These are phyloP conservation scores for Ustulina deusta DNA, from an alignment of 2,329 filamentous ascomycete genomes.

Conservation along the genomic window DNA sequence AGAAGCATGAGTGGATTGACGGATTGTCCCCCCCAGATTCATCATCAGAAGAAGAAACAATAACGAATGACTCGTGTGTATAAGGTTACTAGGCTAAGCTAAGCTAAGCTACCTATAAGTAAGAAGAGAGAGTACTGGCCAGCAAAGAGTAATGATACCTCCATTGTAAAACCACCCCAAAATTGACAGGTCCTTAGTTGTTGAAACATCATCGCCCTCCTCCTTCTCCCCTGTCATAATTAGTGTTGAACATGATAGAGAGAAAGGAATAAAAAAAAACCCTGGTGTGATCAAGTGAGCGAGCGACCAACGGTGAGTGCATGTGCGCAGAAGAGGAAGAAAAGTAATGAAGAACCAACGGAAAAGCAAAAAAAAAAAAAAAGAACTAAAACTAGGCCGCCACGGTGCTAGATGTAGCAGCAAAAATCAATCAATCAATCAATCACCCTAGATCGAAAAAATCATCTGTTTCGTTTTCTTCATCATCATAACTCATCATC, in stretches of 20 bases:
- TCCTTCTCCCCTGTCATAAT: slow-evolving; percentile 4
- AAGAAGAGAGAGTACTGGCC: slow-evolving; percentile 9
- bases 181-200: slow-evolving; percentile 18
- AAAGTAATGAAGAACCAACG: background rate
- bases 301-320: slow-evolving; percentile 19
- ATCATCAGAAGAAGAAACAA: background rate
- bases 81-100: slow-evolving; percentile 32
- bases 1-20: slow-evolving; percentile 5
- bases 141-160: slow-evolving; percentile 20
- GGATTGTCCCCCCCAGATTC: background rate
- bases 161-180: slow-evolving; percentile 2
- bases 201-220: slow-evolving; percentile 24
- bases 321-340: background rate
- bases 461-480: slow-evolving; percentile 5
- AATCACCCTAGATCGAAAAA: slow-evolving; percentile 4
- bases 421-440: background rate
- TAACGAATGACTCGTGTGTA: slow-evolving; percentile 27
- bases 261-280: background rate
- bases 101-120: slow-evolving; percentile 29
- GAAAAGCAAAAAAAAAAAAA: slow-evolving; percentile 4
- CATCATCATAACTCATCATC: slow-evolving; percentile 25
- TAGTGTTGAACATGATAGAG: slow-evolving; percentile 27
- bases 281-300: slow-evolving; percentile 36
- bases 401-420: background rate
- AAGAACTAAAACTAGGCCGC: slow-evolving; percentile 3